Evolutionary conservation across 495 filamentous ascomycete genomes (phyloP).

Genomic region (Podospora comata): DNA sequence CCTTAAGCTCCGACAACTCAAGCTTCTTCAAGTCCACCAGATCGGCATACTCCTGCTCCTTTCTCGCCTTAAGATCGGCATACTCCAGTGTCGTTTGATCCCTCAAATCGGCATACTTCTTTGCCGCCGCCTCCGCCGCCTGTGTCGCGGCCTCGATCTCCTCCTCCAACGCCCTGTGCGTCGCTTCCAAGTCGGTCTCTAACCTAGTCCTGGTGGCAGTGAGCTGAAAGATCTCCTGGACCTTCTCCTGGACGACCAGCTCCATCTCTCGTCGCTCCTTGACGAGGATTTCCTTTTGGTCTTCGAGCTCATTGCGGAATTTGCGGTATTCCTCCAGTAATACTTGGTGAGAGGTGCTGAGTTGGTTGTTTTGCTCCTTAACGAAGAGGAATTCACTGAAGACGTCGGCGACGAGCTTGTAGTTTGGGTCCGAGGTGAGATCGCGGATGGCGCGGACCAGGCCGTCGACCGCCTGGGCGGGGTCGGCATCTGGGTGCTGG

Average conservation of each 20-base stretch:
- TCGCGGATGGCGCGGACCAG: constrained; percentile 39
- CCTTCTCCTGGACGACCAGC: constrained; percentile 27
- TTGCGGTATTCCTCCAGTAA: constrained; percentile 37
- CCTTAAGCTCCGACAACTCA: constrained; percentile 7
- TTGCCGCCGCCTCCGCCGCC: constrained; percentile 22
- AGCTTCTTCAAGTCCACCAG: constrained; percentile 8
- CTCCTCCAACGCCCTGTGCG: constrained; percentile 21
- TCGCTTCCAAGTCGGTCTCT: constrained; percentile 30
- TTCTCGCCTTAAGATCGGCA: constrained; percentile 8
- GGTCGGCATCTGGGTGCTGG: constrained; percentile 24
- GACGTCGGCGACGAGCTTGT: constrained; percentile 40
- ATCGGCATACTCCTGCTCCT: constrained; percentile 19
- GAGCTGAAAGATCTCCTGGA: constrained; percentile 32
- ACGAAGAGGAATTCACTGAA: constrained; percentile 39
- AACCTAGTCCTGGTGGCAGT: constrained; percentile 24
- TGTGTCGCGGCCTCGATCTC: constrained; percentile 19
- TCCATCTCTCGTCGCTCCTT: constrained; percentile 34
- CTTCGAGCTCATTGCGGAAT: constrained; percentile 38
- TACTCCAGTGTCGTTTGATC: constrained; percentile 15
- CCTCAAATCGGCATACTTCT: constrained; percentile 13
- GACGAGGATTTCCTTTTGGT: constrained; percentile 25
- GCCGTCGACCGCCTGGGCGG: constrained; percentile 35
- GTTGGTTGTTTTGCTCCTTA: constrained; percentile 38
- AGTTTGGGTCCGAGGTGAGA: constrained; percentile 37
- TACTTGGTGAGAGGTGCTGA: constrained; percentile 34